Base-by-base conservation (phyloP, 495 filamentous ascomycete genomes). In the Penicillium goetzii region DNA sequence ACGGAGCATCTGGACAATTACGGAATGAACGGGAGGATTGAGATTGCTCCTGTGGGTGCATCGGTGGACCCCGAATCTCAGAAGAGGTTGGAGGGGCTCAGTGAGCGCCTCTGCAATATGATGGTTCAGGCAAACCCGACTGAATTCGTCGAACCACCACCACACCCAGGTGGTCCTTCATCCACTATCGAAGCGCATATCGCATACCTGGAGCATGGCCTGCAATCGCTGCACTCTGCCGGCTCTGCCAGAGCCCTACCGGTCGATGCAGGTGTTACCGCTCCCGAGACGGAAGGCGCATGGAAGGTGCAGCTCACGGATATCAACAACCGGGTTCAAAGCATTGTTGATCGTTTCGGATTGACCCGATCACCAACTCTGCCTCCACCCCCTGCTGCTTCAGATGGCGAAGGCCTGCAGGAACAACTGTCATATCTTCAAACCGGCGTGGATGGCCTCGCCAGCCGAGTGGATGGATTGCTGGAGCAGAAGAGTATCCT, bases 401-500 rank as follows among this genome's bases (percentile, higher is more conserved):
- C 78, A 1, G 79, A 76, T 12, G 74, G 73, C 17, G 76, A 71
- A 41, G 71, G 74, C 43, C 55, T 84, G 36, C 69, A 86, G 38
- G 77, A 82, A 36, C 86, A 88, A 45, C 75, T 89, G 12, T 64
- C 76, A 6, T 85, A 86, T 62, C 80, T 88, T 30, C 78, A 79
- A 11, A 74, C 85, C 17, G 96, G 90, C 72, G 84, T 99, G 2
- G 90, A 92, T 69, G 86, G 85, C 68, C 78, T 98, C 8, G 90
- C 90, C 66, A 80, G 66, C 43, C 76, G 79, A 17, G 71, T 80
- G 17, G 75, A 77, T 62, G 72, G 80, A n/a, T 76, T 96, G 25
- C 84, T 89, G 40, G 92, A 97, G 63, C 92, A 97, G 65, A 93
- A 96, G 74, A 84, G 84, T 53, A 93, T 93, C 19, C 76, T 97